These are phyloP conservation scores for Suillus brevipes DNA, from an alignment of 768 basidiomycete species.

Conservation along the genomic window DNA sequence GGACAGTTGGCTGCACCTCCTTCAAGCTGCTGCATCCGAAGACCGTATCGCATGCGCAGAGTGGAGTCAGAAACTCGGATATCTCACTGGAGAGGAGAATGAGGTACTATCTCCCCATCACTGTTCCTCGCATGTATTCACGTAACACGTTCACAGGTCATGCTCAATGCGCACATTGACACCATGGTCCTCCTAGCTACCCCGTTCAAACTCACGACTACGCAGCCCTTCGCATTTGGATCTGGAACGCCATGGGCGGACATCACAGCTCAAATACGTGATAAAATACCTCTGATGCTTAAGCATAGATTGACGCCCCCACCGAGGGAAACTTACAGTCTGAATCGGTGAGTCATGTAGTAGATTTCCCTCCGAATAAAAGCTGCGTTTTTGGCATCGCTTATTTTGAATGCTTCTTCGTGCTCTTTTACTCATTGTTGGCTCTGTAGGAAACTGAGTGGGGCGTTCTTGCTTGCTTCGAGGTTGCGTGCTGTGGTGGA, in stretches of 20 bases:
- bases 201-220: slow-evolving; percentile 69
- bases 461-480: slow-evolving; percentile 77
- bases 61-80: slow-evolving; percentile 81
- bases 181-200: slow-evolving; percentile 84
- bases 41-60: slow-evolving; percentile 67
- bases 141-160: slow-evolving; percentile 40
- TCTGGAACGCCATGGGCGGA: slow-evolving; percentile 60
- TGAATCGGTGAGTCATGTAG: slow-evolving; percentile 66
- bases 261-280: slow-evolving; percentile 77
- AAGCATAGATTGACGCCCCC: slow-evolving; percentile 87
- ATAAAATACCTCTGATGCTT: slow-evolving; percentile 88
- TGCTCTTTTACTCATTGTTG: background rate
- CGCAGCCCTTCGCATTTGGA: slow-evolving; percentile 82
- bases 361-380: background rate
- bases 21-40: slow-evolving; percentile 72
- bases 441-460: slow-evolving; percentile 73
- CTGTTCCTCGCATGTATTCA: background rate
- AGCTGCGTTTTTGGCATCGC: background rate
- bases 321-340: slow-evolving; percentile 90
- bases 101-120: slow-evolving; percentile 46
- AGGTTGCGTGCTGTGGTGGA: slow-evolving; percentile 74
- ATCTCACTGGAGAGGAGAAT: slow-evolving; percentile 86
- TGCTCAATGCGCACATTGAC: slow-evolving; percentile 83
- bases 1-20: slow-evolving; percentile 81
- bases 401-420: background rate